Base-by-base conservation (phyloP, 192 early-diverging fungal species). In the Coemansia sp. region DNA sequence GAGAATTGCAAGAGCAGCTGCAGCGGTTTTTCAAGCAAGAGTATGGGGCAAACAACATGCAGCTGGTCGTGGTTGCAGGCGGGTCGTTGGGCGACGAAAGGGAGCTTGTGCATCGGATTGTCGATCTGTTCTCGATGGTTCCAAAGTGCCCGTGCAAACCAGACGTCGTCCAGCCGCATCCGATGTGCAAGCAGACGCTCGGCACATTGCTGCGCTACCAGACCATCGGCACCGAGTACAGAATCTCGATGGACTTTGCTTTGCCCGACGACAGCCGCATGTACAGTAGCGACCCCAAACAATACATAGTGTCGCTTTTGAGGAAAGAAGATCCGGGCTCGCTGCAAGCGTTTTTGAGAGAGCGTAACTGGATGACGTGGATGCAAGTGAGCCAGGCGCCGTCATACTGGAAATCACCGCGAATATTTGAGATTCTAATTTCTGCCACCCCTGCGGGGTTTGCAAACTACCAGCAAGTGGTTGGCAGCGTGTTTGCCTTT, bases 41-140 rank as follows among this genome's bases (percentile, higher is more conserved):
- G 56, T 98, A 98, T 66, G 92, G 90, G 20, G 87, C 90, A 11
- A 93, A 96, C 20, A 34, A 94, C 18, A 97, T 96, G 94, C 89
- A 86, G 61, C 71, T 94, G 3, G 86, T 85, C 16, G 75, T 98
- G n/a, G 54, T 93, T 20, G 94, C 90, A 36, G 82, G 83, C 67
- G 15, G 91, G 93, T 66, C 72, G 88, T 93, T 89, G 36, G 81
- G 82, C 61, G 23, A 91, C 92, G 61, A 68, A 84, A 42, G 66
- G 11, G 89, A 91, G 53, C 76, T 96, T 45, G 71, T 81, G 5
- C 66, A 85, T 28, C 87, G 86, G 91, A 83, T 84, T 0, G 87
- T 90, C 10, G 76, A 84, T 14, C 86, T 82, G 59, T 93, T 96
- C 54, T 88, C 89, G 0, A 66, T 60, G 16, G 82, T 96, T 28